A percentile compares a stretch with the other conserved stretches of the same genome.
phyloP scores from a whole-genome alignment of 345 rosid genomes.

The Xanthoceras sorbifolium region DNA sequence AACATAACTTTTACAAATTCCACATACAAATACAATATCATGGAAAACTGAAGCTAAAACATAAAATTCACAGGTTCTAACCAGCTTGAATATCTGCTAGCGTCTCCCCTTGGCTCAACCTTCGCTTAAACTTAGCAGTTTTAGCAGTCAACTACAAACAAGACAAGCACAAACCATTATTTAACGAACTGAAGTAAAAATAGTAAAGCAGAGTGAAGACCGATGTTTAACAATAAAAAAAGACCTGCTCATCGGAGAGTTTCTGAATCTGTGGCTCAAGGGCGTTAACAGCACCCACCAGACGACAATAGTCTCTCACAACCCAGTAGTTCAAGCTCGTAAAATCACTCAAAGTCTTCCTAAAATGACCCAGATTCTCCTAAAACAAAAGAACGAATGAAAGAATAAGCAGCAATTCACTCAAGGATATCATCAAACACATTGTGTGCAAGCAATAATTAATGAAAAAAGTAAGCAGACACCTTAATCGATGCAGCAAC shows the following conservation, averaged over 20 bases:
- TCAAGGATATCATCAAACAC: slow-evolving; percentile 55
- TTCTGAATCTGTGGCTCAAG: slow-evolving; percentile 55
- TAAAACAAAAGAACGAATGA: slow-evolving; percentile 16
- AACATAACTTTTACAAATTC: not conserved
- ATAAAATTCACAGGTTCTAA: slow-evolving; percentile 32
- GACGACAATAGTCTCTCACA: slow-evolving; percentile 81
- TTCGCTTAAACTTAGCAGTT: slow-evolving; percentile 69
- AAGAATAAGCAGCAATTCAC: slow-evolving; percentile 1
- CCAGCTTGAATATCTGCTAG: slow-evolving; percentile 90
- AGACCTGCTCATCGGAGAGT: slow-evolving; percentile 83
- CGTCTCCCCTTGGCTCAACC: slow-evolving; percentile 64
- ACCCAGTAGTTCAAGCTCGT: slow-evolving; percentile 85
- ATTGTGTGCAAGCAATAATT: slow-evolving; percentile 27
- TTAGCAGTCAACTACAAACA: slow-evolving; percentile 64
- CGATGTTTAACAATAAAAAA: slow-evolving; percentile 17
- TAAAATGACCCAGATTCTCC: slow-evolving; percentile 52
- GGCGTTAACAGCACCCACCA: slow-evolving; percentile 67
- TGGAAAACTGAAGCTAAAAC: not conserved
- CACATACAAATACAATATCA: not conserved
- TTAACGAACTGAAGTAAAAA: slow-evolving; percentile 6
- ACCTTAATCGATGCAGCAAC: slow-evolving; percentile 53
- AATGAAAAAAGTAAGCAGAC: not conserved
- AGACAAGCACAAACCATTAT: not conserved
- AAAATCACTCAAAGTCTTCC: slow-evolving; percentile 49
- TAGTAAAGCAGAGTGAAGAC: slow-evolving; percentile 5